These are phyloP conservation scores for Plenodomus biglobosus DNA, from an alignment of 2,329 filamentous ascomycete genomes.

Conservation along the genomic window DNA sequence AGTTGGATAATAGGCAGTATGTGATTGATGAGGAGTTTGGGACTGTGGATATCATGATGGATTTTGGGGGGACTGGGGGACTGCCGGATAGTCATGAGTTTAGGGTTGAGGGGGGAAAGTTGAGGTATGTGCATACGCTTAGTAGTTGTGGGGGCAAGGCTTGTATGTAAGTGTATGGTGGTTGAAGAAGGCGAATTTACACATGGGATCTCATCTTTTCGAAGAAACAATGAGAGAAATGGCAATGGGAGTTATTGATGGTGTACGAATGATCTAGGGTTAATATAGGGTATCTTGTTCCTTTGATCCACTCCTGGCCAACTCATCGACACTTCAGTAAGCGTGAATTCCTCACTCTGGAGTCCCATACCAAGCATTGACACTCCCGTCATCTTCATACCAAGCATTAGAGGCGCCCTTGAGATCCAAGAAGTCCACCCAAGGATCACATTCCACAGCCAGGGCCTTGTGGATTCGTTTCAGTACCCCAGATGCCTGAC, in stretches of 20 bases:
- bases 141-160: conserved; percentile 26
- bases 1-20: conserved; percentile 31
- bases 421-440: conserved; percentile 32
- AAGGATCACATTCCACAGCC: conserved; percentile 32
- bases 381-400: conserved; percentile 34
- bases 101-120: conserved; percentile 31
- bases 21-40: conserved; percentile 37
- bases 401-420: conserved; percentile 29
- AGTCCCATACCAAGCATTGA: conserved; percentile 16
- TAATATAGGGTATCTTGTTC: not conserved
- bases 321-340: not conserved
- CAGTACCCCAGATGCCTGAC: conserved; percentile 15
- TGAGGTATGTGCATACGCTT: conserved; percentile 37
- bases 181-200: not conserved
- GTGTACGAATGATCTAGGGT: not conserved
- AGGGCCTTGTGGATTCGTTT: conserved; percentile 26
- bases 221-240: not conserved
- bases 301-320: not conserved
- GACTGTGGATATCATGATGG: conserved; percentile 35
- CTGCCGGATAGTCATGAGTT: conserved; percentile 41
- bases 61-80: conserved; percentile 29
- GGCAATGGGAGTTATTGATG: not conserved
- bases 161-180: conserved; percentile 18
- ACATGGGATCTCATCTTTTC: not conserved
- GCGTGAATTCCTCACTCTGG: not conserved